A percentile compares a stretch with the other conserved stretches of the same genome.
These are phyloP conservation scores for Elsinoe ampelina DNA, from an alignment of 2,329 filamentous ascomycete genomes.

Conservation along the genomic window DNA sequence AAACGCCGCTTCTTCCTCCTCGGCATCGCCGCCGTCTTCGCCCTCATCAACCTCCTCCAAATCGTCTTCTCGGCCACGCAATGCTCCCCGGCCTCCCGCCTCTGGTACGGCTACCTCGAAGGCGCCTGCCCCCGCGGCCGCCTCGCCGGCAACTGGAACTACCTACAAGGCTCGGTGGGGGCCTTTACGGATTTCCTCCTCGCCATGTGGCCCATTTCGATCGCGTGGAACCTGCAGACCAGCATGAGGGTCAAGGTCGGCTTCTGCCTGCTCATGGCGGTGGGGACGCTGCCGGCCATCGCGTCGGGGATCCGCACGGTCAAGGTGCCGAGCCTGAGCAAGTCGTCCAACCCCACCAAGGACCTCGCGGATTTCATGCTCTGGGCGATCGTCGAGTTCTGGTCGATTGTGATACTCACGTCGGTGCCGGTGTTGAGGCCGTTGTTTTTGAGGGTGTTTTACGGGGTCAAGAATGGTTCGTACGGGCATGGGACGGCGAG, in stretches of 20 bases:
- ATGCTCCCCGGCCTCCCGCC: neutral
- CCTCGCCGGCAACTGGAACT: constrained; percentile 8
- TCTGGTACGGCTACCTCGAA: neutral
- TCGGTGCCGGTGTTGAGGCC: constrained; percentile 10
- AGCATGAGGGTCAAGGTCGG: constrained; percentile 4
- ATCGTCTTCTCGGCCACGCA: constrained; percentile 1
- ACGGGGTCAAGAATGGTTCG: constrained; percentile 6
- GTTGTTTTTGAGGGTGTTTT: constrained; percentile 10
- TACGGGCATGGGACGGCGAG: neutral
- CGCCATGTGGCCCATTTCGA: constrained; percentile 11
- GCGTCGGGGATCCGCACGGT: neutral
- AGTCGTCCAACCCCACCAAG: neutral
- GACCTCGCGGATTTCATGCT: constrained; percentile 12
- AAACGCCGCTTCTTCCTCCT: constrained; percentile 13
- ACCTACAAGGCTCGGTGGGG: constrained; percentile 5
- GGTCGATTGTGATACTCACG: constrained; percentile 12
- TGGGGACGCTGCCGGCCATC: constrained; percentile 6
- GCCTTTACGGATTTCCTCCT: constrained; percentile 9
- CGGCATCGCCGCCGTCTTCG: constrained; percentile 14
- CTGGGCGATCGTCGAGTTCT: constrained; percentile 11
- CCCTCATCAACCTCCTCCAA: constrained; percentile 15
- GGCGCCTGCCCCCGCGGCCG: neutral
- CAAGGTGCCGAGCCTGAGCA: constrained; percentile 3
- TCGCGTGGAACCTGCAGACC: constrained; percentile 11
- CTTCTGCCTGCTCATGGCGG: constrained; percentile 11